These are phyloP conservation scores for Letharia lupina DNA, from an alignment of 495 filamentous ascomycete species.

Conservation along the genomic window DNA sequence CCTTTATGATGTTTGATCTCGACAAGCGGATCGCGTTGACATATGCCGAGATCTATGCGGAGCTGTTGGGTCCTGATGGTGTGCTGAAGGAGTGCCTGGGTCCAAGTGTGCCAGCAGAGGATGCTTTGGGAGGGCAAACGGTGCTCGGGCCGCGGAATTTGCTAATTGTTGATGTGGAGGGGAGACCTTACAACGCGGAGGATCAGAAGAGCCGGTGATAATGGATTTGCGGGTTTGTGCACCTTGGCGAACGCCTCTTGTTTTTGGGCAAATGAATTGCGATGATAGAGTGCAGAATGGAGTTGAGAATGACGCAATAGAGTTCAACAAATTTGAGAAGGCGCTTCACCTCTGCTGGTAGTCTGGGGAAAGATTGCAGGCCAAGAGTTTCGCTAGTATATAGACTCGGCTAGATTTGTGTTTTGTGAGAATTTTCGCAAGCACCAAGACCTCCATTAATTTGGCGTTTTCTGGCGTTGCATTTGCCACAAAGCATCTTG, in stretches of 20 bases:
- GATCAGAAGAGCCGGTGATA: background rate
- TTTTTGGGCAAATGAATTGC: background rate
- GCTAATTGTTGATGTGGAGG: background rate
- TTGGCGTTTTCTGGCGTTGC: no score
- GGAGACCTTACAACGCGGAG: background rate
- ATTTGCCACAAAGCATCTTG: no score
- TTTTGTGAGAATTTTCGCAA: no score
- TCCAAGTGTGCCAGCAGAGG: background rate
- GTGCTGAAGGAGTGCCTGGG: background rate
- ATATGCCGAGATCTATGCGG: background rate
- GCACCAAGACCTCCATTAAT: no score
- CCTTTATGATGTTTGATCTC: background rate
- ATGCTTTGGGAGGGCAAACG: background rate
- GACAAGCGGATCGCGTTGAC: background rate
- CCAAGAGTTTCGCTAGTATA: no score
- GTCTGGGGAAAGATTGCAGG: no score
- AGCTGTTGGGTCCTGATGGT: background rate
- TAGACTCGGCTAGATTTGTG: no score
- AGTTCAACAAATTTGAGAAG: no score
- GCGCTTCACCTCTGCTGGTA: no score
- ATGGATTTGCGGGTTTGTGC: background rate
- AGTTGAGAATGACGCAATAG: background rate
- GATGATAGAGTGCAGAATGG: background rate
- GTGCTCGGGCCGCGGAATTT: background rate
- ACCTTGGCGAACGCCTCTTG: background rate